Evolutionary conservation across 1,284 basidiomycete species (phyloP).

Genomic region (Volvariella volvacea): DNA sequence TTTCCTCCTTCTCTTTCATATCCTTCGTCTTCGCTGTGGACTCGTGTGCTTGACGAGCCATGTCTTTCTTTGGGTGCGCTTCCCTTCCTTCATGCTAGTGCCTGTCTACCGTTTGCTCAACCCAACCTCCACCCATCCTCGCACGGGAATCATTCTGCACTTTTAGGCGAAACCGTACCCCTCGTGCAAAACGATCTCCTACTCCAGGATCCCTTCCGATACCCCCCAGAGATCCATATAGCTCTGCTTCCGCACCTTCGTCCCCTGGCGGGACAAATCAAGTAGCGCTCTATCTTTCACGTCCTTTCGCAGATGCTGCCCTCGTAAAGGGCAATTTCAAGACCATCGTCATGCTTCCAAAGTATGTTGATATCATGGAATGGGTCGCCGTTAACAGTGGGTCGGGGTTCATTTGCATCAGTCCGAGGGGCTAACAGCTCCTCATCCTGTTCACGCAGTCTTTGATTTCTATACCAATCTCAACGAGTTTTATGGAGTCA

Average conservation of each 20-base stretch:
- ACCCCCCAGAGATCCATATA: slow-evolving; percentile 27
- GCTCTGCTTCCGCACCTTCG: slow-evolving; percentile 38
- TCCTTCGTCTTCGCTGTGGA: not conserved
- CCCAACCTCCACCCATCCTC: not conserved
- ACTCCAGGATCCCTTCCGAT: slow-evolving; percentile 48
- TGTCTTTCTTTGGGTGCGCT: slow-evolving; percentile 29
- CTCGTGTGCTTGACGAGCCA: slow-evolving; percentile 8
- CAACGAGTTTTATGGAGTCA: slow-evolving; percentile 95
- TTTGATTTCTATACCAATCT: slow-evolving; percentile 96
- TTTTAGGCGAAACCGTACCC: slow-evolving; percentile 37
- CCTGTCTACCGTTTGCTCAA: slow-evolving; percentile 1
- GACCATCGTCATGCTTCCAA: slow-evolving; percentile 94
- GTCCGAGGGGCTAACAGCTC: not conserved
- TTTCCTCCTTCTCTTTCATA: not conserved
- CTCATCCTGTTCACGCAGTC: slow-evolving; percentile 38
- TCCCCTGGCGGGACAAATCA: slow-evolving; percentile 27
- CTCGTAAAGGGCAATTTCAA: slow-evolving; percentile 99
- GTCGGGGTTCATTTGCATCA: slow-evolving; percentile 23
- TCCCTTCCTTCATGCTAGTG: slow-evolving; percentile 4
- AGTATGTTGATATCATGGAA: slow-evolving; percentile 94
- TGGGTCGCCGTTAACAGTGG: slow-evolving; percentile 97
- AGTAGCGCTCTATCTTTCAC: slow-evolving; percentile 86
- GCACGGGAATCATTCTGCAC: not conserved
- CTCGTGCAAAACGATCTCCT: slow-evolving; percentile 59
- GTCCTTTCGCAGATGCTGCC: slow-evolving; percentile 92